A percentile compares a stretch with the other conserved stretches of the same genome.
phyloP scores from a whole-genome alignment of 345 rosid genomes.

The Aethionema arabicum region DNA sequence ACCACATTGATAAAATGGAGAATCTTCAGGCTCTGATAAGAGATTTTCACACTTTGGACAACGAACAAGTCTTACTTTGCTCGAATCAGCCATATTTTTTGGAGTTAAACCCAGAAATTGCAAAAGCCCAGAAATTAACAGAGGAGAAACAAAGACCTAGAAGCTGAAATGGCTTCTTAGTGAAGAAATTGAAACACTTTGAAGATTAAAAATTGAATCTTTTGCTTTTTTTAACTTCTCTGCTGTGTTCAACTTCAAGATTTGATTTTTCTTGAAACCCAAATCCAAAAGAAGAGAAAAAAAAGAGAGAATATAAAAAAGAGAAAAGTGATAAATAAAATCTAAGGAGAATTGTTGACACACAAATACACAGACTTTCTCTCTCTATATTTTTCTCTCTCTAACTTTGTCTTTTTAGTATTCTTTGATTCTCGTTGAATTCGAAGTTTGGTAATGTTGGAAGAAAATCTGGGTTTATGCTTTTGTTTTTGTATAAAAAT shows the following conservation, averaged over 20 bases:
- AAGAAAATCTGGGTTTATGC: constrained; percentile 27
- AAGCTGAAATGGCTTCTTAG: constrained; percentile 13
- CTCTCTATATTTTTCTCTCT: constrained; percentile 6
- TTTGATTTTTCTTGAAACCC: constrained; percentile 28
- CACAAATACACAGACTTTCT: too few relatives aligned
- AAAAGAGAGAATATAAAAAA: constrained; percentile 14
- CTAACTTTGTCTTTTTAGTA: background rate
- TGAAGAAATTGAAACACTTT: background rate
- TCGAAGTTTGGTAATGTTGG: constrained; percentile 38
- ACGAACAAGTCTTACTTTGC: constrained; percentile 72
- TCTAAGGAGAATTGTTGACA: constrained; percentile 5
- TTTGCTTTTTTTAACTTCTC: constrained; percentile 20
- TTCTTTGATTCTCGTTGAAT: constrained; percentile 31
- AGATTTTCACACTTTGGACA: constrained; percentile 94
- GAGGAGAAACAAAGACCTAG: constrained; percentile 5
- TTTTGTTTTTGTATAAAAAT: constrained; percentile 13
- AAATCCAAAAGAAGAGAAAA: constrained; percentile 22
- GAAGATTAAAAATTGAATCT: constrained; percentile 9
- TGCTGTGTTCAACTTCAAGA: background rate
- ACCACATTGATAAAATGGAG: constrained; percentile 85
- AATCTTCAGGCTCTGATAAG: constrained; percentile 78
- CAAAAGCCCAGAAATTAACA: background rate
- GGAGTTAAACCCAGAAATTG: constrained; percentile 3
- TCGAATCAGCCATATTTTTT: constrained; percentile 55
- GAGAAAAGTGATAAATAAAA: background rate